phyloP scores from a whole-genome alignment of 257 asterid genomes.

The Galeopsis tetrahit region DNA sequence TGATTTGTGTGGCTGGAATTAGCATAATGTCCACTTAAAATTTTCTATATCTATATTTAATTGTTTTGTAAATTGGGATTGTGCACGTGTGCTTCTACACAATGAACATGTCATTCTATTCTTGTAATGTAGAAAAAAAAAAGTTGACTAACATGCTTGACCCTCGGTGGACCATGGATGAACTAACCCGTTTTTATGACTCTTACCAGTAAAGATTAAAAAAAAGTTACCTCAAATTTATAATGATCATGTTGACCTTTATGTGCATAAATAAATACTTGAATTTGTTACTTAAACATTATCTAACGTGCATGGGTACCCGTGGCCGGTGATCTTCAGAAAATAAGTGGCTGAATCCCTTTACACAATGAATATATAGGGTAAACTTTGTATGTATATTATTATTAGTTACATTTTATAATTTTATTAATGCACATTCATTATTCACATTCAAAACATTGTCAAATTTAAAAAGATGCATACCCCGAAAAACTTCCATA shows the following conservation, averaged over 20 bases:
- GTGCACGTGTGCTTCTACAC: constrained; percentile 30
- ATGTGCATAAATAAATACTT: constrained; percentile 31
- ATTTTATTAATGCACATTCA: no score
- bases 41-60: constrained; percentile 19
- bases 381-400: no score
- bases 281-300: constrained; percentile 33
- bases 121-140: constrained; percentile 70
- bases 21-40: background rate
- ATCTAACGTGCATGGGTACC: no score
- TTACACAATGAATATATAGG: no score
- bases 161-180: constrained; percentile 80
- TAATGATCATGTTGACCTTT: constrained; percentile 9
- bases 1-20: constrained; percentile 9
- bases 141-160: constrained; percentile 85
- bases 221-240: constrained; percentile 64
- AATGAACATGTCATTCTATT: constrained; percentile 23
- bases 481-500: no score
- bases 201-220: constrained; percentile 89
- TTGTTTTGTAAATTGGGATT: constrained; percentile 18
- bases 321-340: no score
- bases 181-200: constrained; percentile 79
- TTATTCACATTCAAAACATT: no score
- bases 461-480: no score
- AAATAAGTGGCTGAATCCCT: no score
- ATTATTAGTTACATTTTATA: no score